Evolutionary conservation across 768 basidiomycete genomes (phyloP), one percentile per base, ranked within the genome.

Genomic region (Leccinum uliginosum): DNA sequence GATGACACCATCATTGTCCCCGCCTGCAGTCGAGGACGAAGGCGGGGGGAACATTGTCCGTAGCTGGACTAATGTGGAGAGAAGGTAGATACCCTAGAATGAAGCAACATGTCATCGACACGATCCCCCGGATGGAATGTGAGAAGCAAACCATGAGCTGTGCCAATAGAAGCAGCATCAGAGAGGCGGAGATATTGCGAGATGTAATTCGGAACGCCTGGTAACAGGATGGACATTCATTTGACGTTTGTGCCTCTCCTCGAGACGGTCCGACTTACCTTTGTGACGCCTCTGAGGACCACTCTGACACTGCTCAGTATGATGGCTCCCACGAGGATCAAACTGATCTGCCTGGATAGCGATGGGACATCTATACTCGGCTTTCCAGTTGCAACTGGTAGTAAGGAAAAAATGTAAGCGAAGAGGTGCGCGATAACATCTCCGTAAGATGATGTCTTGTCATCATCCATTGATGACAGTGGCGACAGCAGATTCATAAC

Each of bases 41-140:
- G 65, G 69, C 1, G 84, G 81, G 2, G 91, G 91, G 69, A 93
- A 91, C 11, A 86, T 85, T 26, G 85, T 84, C 40, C 91, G 86
- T 47, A 93, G 77, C 68, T 93, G 91, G 12, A 93, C 84, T 49
- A 93, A 74, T 0, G 90, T 93, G 4, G 89, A 86, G 27, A 93
- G 81, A 34, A 93, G 80, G 67, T 93, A 93, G 44, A 89, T 87
- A 11, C 86, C 88, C 91, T 93, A 27, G 43, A 60, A 59, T 46
- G 34, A 54, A 54, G 24, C 17, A 51, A 27, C 54, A 40, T 48
- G 23, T 21, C 35, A 49, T 50, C 34, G 32, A 54, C 30, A 35
- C 23, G 12, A 47, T 30, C 54, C 55, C 55, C 53, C 38, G 23
- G 50, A 58, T 30, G 40, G 43, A 54, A 61, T 44, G 58, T 29